A percentile compares a stretch with the other conserved stretches of the same genome.
These are phyloP conservation scores for Auriscalpium vulgare DNA, from an alignment of 768 basidiomycete genomes.

Conservation along the genomic window DNA sequence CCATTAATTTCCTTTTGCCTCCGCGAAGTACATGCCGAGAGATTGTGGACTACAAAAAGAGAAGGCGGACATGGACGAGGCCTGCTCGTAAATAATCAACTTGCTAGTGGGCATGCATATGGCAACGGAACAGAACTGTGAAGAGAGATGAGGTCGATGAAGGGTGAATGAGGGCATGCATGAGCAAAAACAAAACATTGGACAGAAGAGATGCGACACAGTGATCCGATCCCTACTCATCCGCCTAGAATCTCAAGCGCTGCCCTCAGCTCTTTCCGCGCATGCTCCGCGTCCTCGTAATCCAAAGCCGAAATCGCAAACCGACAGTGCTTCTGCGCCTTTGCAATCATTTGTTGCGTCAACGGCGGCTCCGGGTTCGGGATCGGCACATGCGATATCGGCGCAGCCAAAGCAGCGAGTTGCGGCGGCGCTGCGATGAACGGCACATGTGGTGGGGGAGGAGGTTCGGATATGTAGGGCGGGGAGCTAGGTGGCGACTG, in stretches of 20 bases:
- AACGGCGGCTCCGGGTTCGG: slow-evolving; percentile 24
- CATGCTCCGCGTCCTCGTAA: slow-evolving; percentile 88
- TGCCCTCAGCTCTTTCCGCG: slow-evolving; percentile 69
- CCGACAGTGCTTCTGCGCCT: slow-evolving; percentile 84
- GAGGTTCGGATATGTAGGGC: not conserved
- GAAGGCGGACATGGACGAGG: too few species aligned
- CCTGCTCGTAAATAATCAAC: too few species aligned
- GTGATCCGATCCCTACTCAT: slow-evolving; percentile 15
- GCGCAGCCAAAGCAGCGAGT: not conserved
- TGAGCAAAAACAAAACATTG: too few species aligned
- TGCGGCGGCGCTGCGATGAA: slow-evolving; percentile 10
- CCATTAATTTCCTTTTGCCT: too few species aligned
- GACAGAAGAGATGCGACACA: too few species aligned
- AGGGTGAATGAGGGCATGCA: too few species aligned
- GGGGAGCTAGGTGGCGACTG: slow-evolving; percentile 5
- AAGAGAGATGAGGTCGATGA: too few species aligned
- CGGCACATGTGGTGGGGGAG: slow-evolving; percentile 13
- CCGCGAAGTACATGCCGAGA: too few species aligned
- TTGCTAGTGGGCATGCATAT: too few species aligned
- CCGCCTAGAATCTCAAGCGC: slow-evolving; percentile 66
- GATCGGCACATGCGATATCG: slow-evolving; percentile 4
- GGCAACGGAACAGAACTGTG: too few species aligned
- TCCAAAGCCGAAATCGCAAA: slow-evolving; percentile 95
- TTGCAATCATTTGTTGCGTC: slow-evolving; percentile 56
- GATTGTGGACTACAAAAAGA: too few species aligned